These are phyloP conservation scores for Aspergillus spinulosporus DNA, from an alignment of 2,329 filamentous ascomycete genomes.

Conservation along the genomic window DNA sequence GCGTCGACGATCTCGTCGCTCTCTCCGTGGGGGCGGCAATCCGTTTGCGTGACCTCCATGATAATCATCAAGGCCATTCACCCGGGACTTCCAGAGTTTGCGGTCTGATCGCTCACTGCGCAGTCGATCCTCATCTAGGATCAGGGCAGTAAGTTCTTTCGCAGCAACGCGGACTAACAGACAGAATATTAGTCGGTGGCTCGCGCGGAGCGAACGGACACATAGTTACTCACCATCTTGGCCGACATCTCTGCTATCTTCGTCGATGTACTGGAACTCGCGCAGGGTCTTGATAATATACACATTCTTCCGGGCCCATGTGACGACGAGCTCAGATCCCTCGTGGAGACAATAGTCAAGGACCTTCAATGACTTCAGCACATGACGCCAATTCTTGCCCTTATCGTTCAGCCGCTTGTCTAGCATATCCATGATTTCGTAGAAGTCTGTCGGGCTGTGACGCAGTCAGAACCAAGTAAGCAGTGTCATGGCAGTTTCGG, in stretches of 20 bases:
- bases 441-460: constrained; percentile 87
- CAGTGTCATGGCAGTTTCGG: background rate
- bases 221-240: constrained; percentile 73
- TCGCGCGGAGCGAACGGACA: background rate
- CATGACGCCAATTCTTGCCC: constrained; percentile 99
- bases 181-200: constrained; percentile 3
- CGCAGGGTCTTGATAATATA: constrained; percentile 98
- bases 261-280: constrained; percentile 95
- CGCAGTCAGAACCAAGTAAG: background rate
- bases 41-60: constrained; percentile 47
- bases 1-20: constrained; percentile 51
- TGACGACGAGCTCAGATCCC: constrained; percentile 92
- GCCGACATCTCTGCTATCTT: constrained; percentile 91
- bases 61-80: constrained; percentile 83
- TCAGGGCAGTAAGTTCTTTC: constrained; percentile 89
- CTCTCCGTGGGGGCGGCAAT: constrained; percentile 40
- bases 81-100: constrained; percentile 94
- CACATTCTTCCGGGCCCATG: constrained; percentile 96
- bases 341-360: constrained; percentile 98
- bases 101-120: constrained; percentile 87
- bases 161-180: constrained; percentile 82
- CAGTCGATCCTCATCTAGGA: constrained; percentile 90
- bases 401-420: constrained; percentile 99
- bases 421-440: constrained; percentile 99
- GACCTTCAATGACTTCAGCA: constrained; percentile 95